Evolutionary conservation across 1,284 basidiomycete species (phyloP), one percentile per base, ranked within the genome.

Genomic region (Coniferiporia weirii): DNA sequence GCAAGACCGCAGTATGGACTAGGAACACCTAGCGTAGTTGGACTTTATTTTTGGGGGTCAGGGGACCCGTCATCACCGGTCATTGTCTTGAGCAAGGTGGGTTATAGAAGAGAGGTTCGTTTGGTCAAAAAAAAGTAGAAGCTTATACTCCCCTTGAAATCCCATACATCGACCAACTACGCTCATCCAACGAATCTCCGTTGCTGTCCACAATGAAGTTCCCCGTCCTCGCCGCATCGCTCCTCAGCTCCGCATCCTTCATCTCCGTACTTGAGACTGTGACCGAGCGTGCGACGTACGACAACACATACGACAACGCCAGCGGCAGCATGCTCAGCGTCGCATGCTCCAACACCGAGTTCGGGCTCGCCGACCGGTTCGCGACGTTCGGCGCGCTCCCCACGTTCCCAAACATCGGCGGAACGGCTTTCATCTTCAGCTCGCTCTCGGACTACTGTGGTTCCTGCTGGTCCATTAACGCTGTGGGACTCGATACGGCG

Each of bases 331-430:
- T 81, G 40, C 0, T 56, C 52, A 66, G 50, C 35, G 71, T 79
- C 56, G 73, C 80, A 3, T 83, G 82, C 66, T 82, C 81, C 1
- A 68, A 80, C 57, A 79, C 78, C 4, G 2, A 66, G 2, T 68
- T 77, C 63, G 78, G 77, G 13, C 73, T 83, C 54, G 32, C 73
- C 45, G 74, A 71, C 56, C 71, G 72, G 40, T 82, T 70, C 67
- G 70, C 67, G 35, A 81, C 74, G 36, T 77, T 82, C 65, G 71
- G 71, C 10, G 72, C 72, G 12, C 71, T 83, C 47, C 77, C 78
- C 27, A 67, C 56, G 36, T 84, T 76, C 70, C 81, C 82, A 15
- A 67, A 74, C 63, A 68, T 83, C 64, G 81, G 79, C 10, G 81
- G 75, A 13, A 74, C 72, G 8, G 65, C 66, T 27, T 72, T 70